phyloP scores from a whole-genome alignment of 179 eudicot genomes.

The Beta corolliflora region DNA sequence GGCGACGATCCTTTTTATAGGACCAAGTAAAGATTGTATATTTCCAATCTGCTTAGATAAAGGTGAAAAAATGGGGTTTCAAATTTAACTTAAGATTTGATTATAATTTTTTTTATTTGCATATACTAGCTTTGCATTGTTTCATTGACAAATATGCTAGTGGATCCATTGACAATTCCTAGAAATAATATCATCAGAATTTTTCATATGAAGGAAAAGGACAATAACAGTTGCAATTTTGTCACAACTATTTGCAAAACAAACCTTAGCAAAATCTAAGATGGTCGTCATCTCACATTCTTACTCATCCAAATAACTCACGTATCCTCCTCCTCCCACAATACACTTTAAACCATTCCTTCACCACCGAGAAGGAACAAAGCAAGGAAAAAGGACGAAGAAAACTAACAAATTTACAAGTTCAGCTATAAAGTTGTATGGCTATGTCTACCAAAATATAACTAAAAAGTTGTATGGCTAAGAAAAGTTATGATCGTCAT shows the following conservation, averaged over 20 bases:
- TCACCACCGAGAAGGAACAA: not conserved
- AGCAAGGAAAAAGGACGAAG: not conserved
- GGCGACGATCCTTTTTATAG: too few species aligned
- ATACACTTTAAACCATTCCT: not conserved
- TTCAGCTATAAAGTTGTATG: not conserved
- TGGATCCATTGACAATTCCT: not conserved
- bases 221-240: constrained; percentile 5
- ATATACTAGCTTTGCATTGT: too few species aligned
- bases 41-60: too few species aligned
- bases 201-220: constrained; percentile 2
- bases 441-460: not conserved
- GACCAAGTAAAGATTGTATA: too few species aligned
- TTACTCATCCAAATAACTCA: not conserved
- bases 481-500: constrained; percentile 2
- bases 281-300: constrained; percentile 3
- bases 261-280: not conserved
- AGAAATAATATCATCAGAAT: not conserved
- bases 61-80: too few species aligned
- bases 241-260: not conserved
- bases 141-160: not conserved
- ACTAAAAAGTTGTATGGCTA: constrained; percentile 8
- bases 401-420: not conserved
- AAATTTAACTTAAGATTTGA: too few species aligned
- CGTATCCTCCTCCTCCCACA: not conserved
- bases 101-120: too few species aligned